Base-by-base conservation (phyloP, 192 early-diverging fungal genomes). In the Coemansia sp. region DNA sequence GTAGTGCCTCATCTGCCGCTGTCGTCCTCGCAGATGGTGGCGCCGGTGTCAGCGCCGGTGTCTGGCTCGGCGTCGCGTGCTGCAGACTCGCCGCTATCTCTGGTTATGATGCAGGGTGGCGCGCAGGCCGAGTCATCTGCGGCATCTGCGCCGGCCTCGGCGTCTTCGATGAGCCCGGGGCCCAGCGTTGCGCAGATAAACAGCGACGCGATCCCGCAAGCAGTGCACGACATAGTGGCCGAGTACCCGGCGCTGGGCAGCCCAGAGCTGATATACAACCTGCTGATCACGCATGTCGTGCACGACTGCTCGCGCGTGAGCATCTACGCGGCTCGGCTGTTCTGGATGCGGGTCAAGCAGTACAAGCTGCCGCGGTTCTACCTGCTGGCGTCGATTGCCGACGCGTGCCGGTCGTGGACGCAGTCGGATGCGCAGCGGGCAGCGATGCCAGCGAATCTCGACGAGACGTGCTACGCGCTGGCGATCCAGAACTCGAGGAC, bases 291-390 rank as follows among this genome's bases (percentile, higher is more conserved):
- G 13, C 65, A 71, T 49, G 78, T 71, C 20, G 78, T 81, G 14
- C 78, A 74, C 56, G 78, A 81, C 65, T 81, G 68, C 60, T 71
- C 72, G 50, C 78, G 78, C 56, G 61, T 74, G n/a, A 65, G 72
- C 51, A 81, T 81, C 42, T 74, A 81, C 66, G 60, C 55, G 10
- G 68, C 78, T 35, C 78, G 70, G 55, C 25, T 81, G 46, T 74
- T 74, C 57, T 81, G 78, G 78, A 65, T 81, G 78, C 78, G 78
- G 4, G 72, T 74, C 36, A 61, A 67, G 56, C 67, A 74, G 46
- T 71, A 81, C 60, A 36, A 54, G 34, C 59, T 81, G 62, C 72
- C 78, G 18, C 70, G 64, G 47, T 81, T 74, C 60, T 64, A 74
- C 50, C 60, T 81, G 39, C 58, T 68, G 50, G 72, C 78, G 18